Conservation (phyloP, 2,329 filamentous ascomycete genomes). For the Ceratocystis ficicola region DNA sequence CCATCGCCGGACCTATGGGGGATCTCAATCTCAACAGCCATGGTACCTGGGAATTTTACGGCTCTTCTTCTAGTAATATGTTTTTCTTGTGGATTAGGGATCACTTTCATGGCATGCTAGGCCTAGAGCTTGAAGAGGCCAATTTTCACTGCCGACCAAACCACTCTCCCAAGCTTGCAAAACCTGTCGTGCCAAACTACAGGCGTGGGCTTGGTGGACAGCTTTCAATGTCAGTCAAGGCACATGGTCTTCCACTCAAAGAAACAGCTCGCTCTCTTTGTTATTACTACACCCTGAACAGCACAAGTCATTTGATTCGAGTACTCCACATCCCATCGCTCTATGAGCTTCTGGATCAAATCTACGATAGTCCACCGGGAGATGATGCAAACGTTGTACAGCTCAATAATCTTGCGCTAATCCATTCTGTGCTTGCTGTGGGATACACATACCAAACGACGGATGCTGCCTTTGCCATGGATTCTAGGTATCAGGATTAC, state of each 20-base stretch:
- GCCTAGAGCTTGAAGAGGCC: slow-evolving; percentile 27
- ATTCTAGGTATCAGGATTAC: slow-evolving; percentile 38
- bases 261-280: slow-evolving; percentile 43
- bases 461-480: slow-evolving; percentile 40
- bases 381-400: slow-evolving; percentile 36
- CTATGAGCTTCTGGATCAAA: slow-evolving; percentile 59
- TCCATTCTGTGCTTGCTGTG: slow-evolving; percentile 59
- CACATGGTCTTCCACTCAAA: slow-evolving; percentile 53
- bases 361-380: slow-evolving; percentile 60
- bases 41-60: slow-evolving; percentile 90
- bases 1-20: slow-evolving; percentile 89
- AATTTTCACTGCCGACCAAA: neutral
- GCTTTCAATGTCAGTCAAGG: slow-evolving; percentile 37
- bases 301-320: slow-evolving; percentile 48
- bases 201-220: slow-evolving; percentile 49
- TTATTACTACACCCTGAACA: slow-evolving; percentile 45
- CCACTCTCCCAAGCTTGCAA: slow-evolving; percentile 39
- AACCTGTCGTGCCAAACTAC: slow-evolving; percentile 28
- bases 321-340: slow-evolving; percentile 76
- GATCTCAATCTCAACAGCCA: slow-evolving; percentile 83
- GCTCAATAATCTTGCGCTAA: slow-evolving; percentile 50
- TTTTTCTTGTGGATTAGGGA: slow-evolving; percentile 81
- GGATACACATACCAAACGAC: slow-evolving; percentile 59
- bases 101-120: slow-evolving; percentile 68
- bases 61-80: slow-evolving; percentile 79